These are phyloP conservation scores for Podospora pseudoanserina DNA, from an alignment of 495 filamentous ascomycete species.

Conservation along the genomic window DNA sequence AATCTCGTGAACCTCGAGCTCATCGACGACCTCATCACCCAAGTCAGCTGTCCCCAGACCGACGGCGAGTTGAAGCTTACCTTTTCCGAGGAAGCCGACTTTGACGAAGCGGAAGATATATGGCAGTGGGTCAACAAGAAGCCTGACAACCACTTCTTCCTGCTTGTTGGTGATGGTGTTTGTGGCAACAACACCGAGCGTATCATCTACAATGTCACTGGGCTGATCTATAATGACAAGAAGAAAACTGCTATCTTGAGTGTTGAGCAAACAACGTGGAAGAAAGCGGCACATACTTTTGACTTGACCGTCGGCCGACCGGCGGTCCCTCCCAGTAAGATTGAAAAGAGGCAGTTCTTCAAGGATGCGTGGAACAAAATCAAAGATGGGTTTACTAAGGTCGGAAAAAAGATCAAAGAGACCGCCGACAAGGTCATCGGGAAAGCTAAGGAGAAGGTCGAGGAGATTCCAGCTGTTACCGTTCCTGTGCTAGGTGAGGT, in stretches of 20 bases:
- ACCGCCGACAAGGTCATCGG: conserved; percentile 8
- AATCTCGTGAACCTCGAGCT: conserved; percentile 23
- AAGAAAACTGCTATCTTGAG: conserved; percentile 19
- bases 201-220: conserved; percentile 15
- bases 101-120: conserved; percentile 20
- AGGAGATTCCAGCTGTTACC: background rate
- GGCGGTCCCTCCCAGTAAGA: background rate
- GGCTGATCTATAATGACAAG: conserved; percentile 16
- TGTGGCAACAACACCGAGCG: conserved; percentile 18
- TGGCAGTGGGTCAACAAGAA: conserved; percentile 25
- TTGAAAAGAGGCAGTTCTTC: background rate
- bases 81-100: conserved; percentile 19
- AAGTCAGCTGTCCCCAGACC: conserved; percentile 13
- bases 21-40: conserved; percentile 19
- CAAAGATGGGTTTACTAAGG: conserved; percentile 4
- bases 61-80: conserved; percentile 8
- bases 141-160: conserved; percentile 18
- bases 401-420: background rate
- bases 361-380: background rate
- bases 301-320: conserved; percentile 20
- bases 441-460: conserved; percentile 10
- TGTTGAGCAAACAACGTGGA: conserved; percentile 18
- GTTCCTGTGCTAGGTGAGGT: background rate
- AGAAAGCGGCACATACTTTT: conserved; percentile 20
- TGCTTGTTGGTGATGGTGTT: conserved; percentile 19